Evolutionary conservation across 108 stramenopile species (phyloP), one percentile per base, ranked within the genome.

Genomic region (Fragilaria radians): DNA sequence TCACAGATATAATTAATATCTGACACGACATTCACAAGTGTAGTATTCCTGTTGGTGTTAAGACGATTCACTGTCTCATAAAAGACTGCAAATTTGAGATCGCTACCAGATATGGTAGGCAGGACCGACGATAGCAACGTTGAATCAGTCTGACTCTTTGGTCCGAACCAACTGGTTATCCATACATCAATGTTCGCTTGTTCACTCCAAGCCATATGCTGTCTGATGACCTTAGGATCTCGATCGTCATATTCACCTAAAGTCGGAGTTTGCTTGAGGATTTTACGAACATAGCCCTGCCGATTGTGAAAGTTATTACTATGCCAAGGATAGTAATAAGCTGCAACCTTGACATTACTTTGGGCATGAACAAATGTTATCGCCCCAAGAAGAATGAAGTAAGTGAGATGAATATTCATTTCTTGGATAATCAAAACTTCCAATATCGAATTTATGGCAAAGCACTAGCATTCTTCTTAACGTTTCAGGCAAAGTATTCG

Each of bases 301-400:
- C n/a, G n/a, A n/a, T n/a, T n/a, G n/a, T 78, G 64, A 63, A 78
- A 78, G 33, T 78, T 27, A 2, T 36, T n/a, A 9, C 48, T 32
- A 36, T 68, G 63, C 77, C 77, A 78, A 19, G 77, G 77, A 52
- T 78, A 78, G 27, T 78, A 77, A 33, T 77, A 77, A 4, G 42
- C 71, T 24, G 71, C 76, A 2, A 77, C 60, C 14, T 52, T 61
- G 25, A 64, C 34, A 24, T 68, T 32, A 1, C n/a, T n/a, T n/a
- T n/a, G n/a, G n/a, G n/a, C n/a, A n/a, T n/a, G n/a, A n/a, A n/a
- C n/a, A n/a, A n/a, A n/a, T n/a, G n/a, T n/a, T n/a, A n/a, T n/a
- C n/a, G n/a, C n/a, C n/a, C n/a, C n/a, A n/a, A n/a, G n/a, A n/a
- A n/a, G n/a, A n/a, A n/a, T n/a, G n/a, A n/a, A n/a, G n/a, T n/a